These are phyloP conservation scores for Persicaria tinctoria DNA, from an alignment of 148 eudicot genomes.

Conservation along the genomic window DNA sequence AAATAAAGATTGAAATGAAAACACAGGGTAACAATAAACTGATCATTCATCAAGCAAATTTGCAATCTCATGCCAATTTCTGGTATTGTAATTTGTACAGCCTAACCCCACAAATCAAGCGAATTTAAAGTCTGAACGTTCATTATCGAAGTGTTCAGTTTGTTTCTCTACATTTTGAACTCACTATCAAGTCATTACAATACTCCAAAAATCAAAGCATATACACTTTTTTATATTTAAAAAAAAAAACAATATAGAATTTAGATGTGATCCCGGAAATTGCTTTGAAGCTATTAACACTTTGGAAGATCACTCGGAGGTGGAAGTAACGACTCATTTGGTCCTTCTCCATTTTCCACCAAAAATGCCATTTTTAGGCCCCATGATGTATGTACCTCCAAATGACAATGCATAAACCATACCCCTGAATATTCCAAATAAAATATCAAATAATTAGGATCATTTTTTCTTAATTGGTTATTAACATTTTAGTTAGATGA, in stretches of 20 bases:
- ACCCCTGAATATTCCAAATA: conserved; percentile 7
- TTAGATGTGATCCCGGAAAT: not conserved
- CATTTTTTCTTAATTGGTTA: no score
- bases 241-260: not conserved
- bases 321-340: conserved; percentile 8
- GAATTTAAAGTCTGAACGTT: not conserved
- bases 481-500: no score
- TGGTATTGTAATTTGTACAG: not conserved
- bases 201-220: not conserved
- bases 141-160: not conserved
- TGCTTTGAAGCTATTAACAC: not conserved
- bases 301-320: conserved; percentile 14
- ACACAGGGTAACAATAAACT: no score
- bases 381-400: conserved; percentile 16
- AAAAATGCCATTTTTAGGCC: conserved; percentile 16
- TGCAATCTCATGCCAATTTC: not conserved
- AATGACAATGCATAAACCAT: conserved; percentile 17
- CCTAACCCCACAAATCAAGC: not conserved
- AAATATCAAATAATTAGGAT: not conserved
- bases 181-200: not conserved
- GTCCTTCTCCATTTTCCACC: conserved; percentile 14
- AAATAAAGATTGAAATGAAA: no score
- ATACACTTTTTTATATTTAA: not conserved
- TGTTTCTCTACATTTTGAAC: not conserved
- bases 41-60: no score